phyloP scores from a whole-genome alignment of 768 basidiomycete species.

The Tulasnella sp. region DNA sequence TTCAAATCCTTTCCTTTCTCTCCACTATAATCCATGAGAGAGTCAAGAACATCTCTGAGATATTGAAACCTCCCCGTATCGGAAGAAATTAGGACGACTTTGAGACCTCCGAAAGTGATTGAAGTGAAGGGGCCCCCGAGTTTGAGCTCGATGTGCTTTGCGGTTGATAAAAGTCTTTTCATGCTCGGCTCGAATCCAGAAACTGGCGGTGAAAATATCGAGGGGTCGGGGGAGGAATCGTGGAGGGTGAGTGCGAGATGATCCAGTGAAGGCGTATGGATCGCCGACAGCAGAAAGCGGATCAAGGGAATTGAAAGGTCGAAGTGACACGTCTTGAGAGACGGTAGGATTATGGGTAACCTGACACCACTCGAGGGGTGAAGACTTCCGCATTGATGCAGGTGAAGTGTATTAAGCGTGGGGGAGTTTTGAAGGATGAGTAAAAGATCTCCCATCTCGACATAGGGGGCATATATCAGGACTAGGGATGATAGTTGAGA shows the following conservation, averaged over 20 bases:
- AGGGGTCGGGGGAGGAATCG: not conserved
- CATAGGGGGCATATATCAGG: not conserved
- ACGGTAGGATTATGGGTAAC: not conserved
- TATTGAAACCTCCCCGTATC: not conserved
- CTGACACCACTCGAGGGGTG: not conserved
- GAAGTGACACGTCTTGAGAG: too few species aligned
- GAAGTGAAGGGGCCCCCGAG: not conserved
- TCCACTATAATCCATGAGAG: not conserved
- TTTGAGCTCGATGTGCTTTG: not conserved
- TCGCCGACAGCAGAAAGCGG: not conserved
- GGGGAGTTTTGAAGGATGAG: not conserved
- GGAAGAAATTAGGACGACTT: not conserved
- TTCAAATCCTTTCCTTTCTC: not conserved
- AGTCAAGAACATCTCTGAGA: not conserved
- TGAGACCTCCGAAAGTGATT: not conserved
- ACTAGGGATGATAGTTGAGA: not conserved
- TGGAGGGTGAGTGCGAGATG: not conserved
- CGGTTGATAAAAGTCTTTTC: not conserved
- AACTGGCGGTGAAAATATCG: not conserved
- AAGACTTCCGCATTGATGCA: not conserved
- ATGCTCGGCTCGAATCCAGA: not conserved
- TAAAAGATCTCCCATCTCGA: not conserved
- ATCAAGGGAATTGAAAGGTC: not conserved
- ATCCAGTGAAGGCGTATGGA: not conserved
- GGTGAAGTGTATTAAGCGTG: not conserved